Evolutionary conservation across 176 grass and related monocot species (phyloP), one percentile per base, ranked within the genome.

Genomic region (Triticum turgidum): DNA sequence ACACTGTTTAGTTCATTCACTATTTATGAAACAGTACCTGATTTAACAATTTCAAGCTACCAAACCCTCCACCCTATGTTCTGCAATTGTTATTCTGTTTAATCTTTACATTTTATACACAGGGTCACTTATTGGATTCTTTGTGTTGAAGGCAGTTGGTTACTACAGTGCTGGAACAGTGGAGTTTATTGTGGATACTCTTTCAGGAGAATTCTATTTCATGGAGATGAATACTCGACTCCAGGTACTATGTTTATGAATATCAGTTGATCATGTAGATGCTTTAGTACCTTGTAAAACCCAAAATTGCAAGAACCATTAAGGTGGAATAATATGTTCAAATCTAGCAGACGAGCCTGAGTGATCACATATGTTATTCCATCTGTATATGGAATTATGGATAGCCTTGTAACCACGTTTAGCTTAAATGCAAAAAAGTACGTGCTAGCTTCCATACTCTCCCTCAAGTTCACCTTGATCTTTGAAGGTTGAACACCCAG

Each of bases 171-270:
- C 96, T 91, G 96, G 96, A 86, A 98, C 93, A 66, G 96, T 98
- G 65, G 96, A 98, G 49, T 95, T 98, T 79, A 98, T 98, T 71
- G 91, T 98, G 69, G 96, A 98, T 62, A 98, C 93, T 42, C 80
- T 90, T 79, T 95, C 93, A 39, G 91, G 90, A 59, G 47, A 98
- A 80, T 98, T 98, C 29, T 98, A 91, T 86, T 98, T 98, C 84
- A 98, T 98, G 96, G 96, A 98, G 86, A 98, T 98, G 96, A 98
- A 98, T 88, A 98, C 96, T 74, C 93, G 96, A 75, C 90, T 98
- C 71, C 96, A 95, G 88, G 96, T 94, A 92, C 27, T 82, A n/a
- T 65, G 39, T 66, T 42, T 58, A 61, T 58, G 27, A 65, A 8
- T 49, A 74, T 49, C 13, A 51, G 9, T 75, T 73, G 20, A 11